Evolutionary conservation across 2,329 filamentous ascomycete genomes (phyloP).

Genomic region (Emericellopsis atlantica): DNA sequence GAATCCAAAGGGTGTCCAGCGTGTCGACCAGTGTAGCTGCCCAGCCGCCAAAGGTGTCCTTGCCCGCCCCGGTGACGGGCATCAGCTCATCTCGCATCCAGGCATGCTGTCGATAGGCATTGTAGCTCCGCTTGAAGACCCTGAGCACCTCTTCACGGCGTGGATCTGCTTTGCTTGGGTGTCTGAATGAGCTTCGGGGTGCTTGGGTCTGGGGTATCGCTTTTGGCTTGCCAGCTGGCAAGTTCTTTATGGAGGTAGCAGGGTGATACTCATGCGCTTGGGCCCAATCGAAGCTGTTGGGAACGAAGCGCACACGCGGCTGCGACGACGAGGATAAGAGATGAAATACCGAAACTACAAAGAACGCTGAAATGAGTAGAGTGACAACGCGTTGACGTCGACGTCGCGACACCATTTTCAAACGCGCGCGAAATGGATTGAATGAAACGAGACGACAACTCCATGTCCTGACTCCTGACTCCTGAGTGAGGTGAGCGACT

Average conservation of each 20-base stretch:
- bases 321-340: not conserved
- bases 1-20: constrained; percentile 50
- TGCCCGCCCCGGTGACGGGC: constrained; percentile 31
- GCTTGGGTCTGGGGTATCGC: constrained; percentile 4
- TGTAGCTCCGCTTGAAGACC: constrained; percentile 20
- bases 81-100: constrained; percentile 39
- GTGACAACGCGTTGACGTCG: constrained; percentile 1
- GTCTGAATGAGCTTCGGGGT: constrained; percentile 2
- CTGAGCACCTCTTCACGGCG: constrained; percentile 4
- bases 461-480: too few relatives aligned
- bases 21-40: constrained; percentile 47
- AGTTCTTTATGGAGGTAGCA: constrained; percentile 3
- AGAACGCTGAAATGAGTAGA: constrained; percentile 1
- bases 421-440: too few relatives aligned
- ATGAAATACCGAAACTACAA: constrained; percentile 1
- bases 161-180: constrained; percentile 1
- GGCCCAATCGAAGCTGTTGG: constrained; percentile 4
- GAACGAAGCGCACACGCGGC: not conserved
- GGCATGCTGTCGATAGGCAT: constrained; percentile 35
- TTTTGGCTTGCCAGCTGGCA: constrained; percentile 2
- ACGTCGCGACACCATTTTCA: not conserved
- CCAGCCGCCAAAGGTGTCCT: constrained; percentile 39
- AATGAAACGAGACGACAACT: too few relatives aligned
- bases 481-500: too few relatives aligned
- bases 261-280: constrained; percentile 3